Base-by-base conservation (phyloP, 805 yeast genomes). In the Hanseniaspora meyeri region DNA sequence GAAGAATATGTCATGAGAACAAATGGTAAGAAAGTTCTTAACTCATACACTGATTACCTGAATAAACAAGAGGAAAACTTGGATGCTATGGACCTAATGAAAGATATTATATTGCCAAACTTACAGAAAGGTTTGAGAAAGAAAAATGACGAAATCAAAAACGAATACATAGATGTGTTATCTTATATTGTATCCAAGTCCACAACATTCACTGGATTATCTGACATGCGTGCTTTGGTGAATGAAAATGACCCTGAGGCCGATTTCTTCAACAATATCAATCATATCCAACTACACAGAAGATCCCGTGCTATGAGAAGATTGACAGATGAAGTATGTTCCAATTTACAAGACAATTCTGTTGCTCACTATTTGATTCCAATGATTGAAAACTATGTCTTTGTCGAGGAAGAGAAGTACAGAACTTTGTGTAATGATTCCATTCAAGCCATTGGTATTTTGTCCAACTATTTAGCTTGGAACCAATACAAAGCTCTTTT, bases 341-440 rank as follows among this genome's bases (percentile, higher is more conserved):
- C 66, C 20, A 60, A 72, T 7, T 67, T 90, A 7, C 68, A 78
- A 0, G 78, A 78, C 29, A 70, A 72, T 39, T 82, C 81, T 61
- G 79, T 91, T 55, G 77, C 95, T 0, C 93, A 87, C 64, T 89
- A 84, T 65, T 64, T 93, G 45, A 70, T 93, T 57, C 97, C 98
- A 4, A 78, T 90, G 60, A 75, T 90, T 59, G 97, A 93, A 70
- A 82, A 80, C 59, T 88, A 82, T 68, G 88, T 85, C 1, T 76
- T 74, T 58, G 75, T 80, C 59, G 68, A 73, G 1, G 80, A 77
- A 39, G 87, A 83, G 42, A 82, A 78, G 60, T 71, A 74, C 56
- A 74, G 83, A 64, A 80, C 80, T 61, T 70, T 85, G 59, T 74
- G 83, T 29, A 78, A 81, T 66, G 93, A 84, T 60, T 75, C 95